These are phyloP conservation scores for carrot (Daucus carota) DNA, from an alignment of 129 eudicot species.

Conservation along the genomic window DH1_v3.0 NC_030384.2:37363501-37364000, in stretches of 20 bases:
- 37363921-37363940: slow-evolving; percentile 38
- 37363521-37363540: background rate
- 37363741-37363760: background rate
- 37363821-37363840: background rate
- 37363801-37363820: background rate
- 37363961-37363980: slow-evolving; percentile 51
- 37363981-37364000: slow-evolving; percentile 18
- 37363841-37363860: background rate
- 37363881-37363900: slow-evolving; percentile 12
- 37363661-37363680: slow-evolving; percentile 6
- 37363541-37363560: background rate
- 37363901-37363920: slow-evolving; percentile 63
- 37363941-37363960: slow-evolving; percentile 36
- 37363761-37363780: background rate
- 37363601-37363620: background rate
- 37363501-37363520: no score
- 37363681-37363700: slow-evolving; percentile 4
- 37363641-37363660: background rate
- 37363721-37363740: background rate
- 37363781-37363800: slow-evolving; percentile 1
- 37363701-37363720: background rate
- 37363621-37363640: background rate
- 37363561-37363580: background rate
- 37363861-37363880: background rate
- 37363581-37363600: background rate